Evolutionary conservation across 1,284 basidiomycete genomes (phyloP).

Genomic region (Veloporphyrellus conicus): DNA sequence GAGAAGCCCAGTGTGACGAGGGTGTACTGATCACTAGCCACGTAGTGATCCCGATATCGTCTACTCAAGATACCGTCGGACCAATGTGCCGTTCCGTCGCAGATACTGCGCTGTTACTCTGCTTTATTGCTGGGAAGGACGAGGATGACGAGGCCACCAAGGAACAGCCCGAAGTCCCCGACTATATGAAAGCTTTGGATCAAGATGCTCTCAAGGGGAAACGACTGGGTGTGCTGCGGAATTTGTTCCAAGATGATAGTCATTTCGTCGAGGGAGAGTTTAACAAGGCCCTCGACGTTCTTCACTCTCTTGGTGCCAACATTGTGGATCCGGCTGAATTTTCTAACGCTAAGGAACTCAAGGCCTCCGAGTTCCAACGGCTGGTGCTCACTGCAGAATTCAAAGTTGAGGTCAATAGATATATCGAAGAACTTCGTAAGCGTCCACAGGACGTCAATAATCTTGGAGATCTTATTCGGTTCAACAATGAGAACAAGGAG

Average conservation of each 20-base stretch:
- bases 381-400: conserved; percentile 40
- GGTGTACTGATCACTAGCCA: background rate
- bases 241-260: conserved; percentile 16
- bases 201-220: conserved; percentile 36
- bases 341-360: conserved; percentile 35
- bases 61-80: conserved; percentile 49
- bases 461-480: conserved; percentile 42
- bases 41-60: conserved; percentile 48
- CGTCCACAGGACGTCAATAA: conserved; percentile 33
- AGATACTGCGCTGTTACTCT: conserved; percentile 44
- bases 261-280: conserved; percentile 30
- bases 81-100: conserved; percentile 46
- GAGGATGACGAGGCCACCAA: conserved; percentile 43
- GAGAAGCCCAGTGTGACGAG: background rate
- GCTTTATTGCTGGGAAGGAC: conserved; percentile 45
- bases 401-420: conserved; percentile 35
- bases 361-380: conserved; percentile 29
- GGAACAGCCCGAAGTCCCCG: conserved; percentile 39
- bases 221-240: conserved; percentile 41
- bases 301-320: conserved; percentile 38
- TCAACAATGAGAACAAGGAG: conserved; percentile 40
- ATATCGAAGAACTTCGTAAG: conserved; percentile 22
- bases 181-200: conserved; percentile 39
- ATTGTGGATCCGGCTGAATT: conserved; percentile 44
- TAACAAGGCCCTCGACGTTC: conserved; percentile 37